Conservation (phyloP, 345 rosid genomes). For the Linum tenue region DNA sequence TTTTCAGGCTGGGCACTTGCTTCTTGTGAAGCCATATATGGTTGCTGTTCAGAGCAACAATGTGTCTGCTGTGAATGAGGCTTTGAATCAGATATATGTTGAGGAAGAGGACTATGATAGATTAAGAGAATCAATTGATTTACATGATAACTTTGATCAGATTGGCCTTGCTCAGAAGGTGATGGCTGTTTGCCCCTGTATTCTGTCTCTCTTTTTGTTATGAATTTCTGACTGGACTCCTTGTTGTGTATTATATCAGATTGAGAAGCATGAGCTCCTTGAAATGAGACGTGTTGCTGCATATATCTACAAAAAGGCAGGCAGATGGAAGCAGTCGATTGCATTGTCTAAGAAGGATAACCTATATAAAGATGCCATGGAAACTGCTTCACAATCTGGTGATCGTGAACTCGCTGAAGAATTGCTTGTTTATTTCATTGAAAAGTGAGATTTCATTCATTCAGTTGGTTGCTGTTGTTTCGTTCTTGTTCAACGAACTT, state of each 20-base stretch:
- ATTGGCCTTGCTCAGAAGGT: conserved; percentile 95
- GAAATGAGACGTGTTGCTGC: conserved; percentile 99
- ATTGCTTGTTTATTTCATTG: conserved; percentile 86
- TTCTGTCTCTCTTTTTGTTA: not conserved
- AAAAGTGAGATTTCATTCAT: conserved; percentile 33
- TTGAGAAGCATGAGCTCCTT: conserved; percentile 96
- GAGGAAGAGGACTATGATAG: conserved; percentile 97
- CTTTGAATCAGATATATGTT: conserved; percentile 78
- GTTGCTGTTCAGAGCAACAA: conserved; percentile 93
- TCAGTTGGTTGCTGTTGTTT: not conserved
- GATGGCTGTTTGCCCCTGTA: not conserved
- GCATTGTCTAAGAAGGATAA: conserved; percentile 92
- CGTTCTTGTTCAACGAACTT: not conserved
- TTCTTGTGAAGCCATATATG: conserved; percentile 94
- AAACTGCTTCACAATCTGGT: conserved; percentile 96
- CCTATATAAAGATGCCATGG: conserved; percentile 93
- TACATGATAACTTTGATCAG: conserved; percentile 88
- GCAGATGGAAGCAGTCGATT: conserved; percentile 98
- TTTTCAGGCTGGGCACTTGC: conserved; percentile 80
- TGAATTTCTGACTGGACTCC: conserved; percentile 7
- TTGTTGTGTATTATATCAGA: conserved; percentile 34
- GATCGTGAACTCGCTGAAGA: conserved; percentile 96
- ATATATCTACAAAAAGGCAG: conserved; percentile 94
- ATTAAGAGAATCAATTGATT: conserved; percentile 81
- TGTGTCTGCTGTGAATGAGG: conserved; percentile 90